Evolutionary conservation across 1,284 basidiomycete species (phyloP).

Genomic region (Sporisorium reilianum): DNA sequence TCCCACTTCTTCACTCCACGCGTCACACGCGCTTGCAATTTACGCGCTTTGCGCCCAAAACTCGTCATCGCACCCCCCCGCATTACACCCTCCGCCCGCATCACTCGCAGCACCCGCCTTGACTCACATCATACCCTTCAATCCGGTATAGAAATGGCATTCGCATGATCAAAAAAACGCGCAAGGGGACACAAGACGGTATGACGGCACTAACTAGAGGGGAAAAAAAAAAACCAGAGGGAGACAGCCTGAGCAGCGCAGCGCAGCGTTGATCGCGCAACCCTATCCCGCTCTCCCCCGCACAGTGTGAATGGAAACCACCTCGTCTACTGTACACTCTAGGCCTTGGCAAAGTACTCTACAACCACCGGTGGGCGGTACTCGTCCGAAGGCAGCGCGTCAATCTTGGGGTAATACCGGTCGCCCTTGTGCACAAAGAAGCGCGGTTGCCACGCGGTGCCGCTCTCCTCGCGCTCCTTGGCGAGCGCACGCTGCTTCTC

Average conservation of each 20-base stretch:
- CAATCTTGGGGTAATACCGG: constrained; percentile 62
- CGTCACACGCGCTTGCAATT: not conserved
- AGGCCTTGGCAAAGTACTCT: constrained; percentile 50
- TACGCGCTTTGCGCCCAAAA: not conserved
- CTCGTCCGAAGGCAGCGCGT: constrained; percentile 46
- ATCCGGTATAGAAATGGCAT: not conserved
- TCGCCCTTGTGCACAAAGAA: constrained; percentile 81
- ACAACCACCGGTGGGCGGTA: constrained; percentile 47
- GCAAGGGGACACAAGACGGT: not conserved
- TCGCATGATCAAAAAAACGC: not conserved
- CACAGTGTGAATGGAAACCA: no score
- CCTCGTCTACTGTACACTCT: no score
- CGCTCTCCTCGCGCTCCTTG: constrained; percentile 80
- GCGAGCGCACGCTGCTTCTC: constrained; percentile 88
- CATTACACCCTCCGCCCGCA: no score
- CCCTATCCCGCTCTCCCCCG: no score
- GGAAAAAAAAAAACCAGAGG: not conserved
- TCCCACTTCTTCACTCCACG: not conserved
- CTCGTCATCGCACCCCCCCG: no score
- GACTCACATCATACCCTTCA: no score
- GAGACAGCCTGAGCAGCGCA: no score
- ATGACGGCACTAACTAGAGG: no score
- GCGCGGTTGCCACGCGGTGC: constrained; percentile 77
- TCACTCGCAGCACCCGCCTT: no score
- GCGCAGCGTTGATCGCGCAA: not conserved